A percentile compares a stretch with the other conserved stretches of the same genome.
Conservation (phyloP, 2,329 filamentous ascomycete genomes). For the Fusarium tjaetaba region DNA sequence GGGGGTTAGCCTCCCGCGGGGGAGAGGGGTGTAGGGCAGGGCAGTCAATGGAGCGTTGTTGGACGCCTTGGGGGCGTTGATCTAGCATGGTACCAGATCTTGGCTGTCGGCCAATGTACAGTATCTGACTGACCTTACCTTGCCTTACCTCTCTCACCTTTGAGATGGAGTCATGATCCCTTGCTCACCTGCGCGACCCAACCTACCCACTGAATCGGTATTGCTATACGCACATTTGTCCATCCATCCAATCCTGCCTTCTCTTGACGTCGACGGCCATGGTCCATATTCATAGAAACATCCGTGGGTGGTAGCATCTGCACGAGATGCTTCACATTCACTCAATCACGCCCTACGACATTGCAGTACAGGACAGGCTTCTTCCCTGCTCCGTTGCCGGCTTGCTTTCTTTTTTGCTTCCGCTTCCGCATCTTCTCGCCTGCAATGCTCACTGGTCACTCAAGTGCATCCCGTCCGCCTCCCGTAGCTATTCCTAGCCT, state of each 20-base stretch:
- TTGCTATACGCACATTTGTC: background rate
- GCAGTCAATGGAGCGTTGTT: background rate
- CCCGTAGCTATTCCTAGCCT: conserved; percentile 31
- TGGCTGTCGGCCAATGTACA: conserved; percentile 16
- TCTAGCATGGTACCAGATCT: conserved; percentile 14
- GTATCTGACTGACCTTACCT: conserved; percentile 10
- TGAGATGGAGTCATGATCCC: background rate
- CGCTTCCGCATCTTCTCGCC: background rate
- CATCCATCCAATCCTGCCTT: background rate
- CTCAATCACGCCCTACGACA: conserved; percentile 10
- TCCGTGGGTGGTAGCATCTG: conserved; percentile 9
- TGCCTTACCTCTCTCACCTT: conserved; percentile 9
- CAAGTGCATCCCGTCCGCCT: conserved; percentile 24
- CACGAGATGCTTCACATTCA: conserved; percentile 15
- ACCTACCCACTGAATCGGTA: conserved; percentile 11
- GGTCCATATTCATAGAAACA: conserved; percentile 8
- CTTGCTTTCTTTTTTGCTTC: conserved; percentile 28
- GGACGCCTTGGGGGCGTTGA: background rate
- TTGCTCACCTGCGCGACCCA: conserved; percentile 12
- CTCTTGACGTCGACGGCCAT: background rate
- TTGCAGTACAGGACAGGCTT: conserved; percentile 10
- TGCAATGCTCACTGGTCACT: conserved; percentile 31
- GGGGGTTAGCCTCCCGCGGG: conserved; percentile 12
- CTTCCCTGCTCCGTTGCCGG: conserved; percentile 24
- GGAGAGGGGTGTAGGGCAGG: conserved; percentile 33